Conservation (phyloP, 2,329 filamentous ascomycete species). For the Trichophyton equinum region DNA sequence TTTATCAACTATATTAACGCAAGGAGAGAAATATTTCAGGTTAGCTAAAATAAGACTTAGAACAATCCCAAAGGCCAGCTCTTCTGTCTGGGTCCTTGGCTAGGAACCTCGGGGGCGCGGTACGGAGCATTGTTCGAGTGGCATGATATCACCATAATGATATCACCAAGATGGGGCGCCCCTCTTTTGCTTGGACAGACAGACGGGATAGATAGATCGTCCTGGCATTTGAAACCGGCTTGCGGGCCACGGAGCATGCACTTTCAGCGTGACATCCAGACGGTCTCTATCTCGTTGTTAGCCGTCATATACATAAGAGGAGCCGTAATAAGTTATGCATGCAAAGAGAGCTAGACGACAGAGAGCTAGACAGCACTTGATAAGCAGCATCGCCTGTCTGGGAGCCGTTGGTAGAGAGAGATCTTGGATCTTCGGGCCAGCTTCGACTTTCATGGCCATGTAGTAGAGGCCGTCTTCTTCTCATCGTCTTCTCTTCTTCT, state of each 20-base stretch:
- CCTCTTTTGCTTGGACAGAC: slow-evolving; percentile 5
- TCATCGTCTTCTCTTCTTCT: too few relatives aligned
- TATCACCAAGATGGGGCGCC: neutral
- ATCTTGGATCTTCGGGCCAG: neutral
- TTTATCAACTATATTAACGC: too few relatives aligned
- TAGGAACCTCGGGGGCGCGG: slow-evolving; percentile 21
- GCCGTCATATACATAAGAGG: neutral
- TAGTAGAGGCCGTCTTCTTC: neutral
- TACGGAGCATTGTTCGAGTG: slow-evolving; percentile 20
- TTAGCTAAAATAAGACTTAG: neutral
- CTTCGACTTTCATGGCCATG: neutral
- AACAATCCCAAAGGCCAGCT: slow-evolving; percentile 26
- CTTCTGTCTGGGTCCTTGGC: slow-evolving; percentile 14
- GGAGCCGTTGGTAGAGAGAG: neutral
- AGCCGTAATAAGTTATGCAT: neutral
- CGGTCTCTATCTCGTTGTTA: slow-evolving; percentile 9
- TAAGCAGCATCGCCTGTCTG: slow-evolving; percentile 6
- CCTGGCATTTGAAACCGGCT: slow-evolving; percentile 22
- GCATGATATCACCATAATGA: slow-evolving; percentile 30
- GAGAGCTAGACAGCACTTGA: slow-evolving; percentile 9
- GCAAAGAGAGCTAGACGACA: too few relatives aligned
- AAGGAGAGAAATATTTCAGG: neutral
- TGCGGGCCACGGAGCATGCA: slow-evolving; percentile 26
- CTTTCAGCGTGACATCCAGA: slow-evolving; percentile 17
- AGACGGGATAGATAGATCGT: slow-evolving; percentile 21